Evolutionary conservation across 2,329 filamentous ascomycete genomes (phyloP).

Genomic region (Zymoseptoria brevis): DNA sequence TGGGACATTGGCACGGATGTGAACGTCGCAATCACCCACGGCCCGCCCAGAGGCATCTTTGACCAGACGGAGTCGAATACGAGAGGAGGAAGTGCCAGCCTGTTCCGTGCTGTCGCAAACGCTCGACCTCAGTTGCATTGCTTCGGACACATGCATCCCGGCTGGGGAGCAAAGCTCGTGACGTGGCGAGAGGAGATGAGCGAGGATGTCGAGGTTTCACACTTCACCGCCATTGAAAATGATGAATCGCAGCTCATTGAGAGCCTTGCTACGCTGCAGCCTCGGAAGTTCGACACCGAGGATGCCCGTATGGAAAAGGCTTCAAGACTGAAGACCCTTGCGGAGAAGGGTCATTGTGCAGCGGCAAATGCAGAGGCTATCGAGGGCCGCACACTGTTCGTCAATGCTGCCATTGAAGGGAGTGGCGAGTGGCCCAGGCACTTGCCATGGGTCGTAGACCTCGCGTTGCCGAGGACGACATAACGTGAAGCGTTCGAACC

Average conservation of each 20-base stretch:
- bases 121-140: constrained; percentile 49
- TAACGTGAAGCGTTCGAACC: too few relatives aligned
- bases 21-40: constrained; percentile 56
- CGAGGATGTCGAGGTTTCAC: constrained; percentile 15
- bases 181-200: constrained; percentile 31
- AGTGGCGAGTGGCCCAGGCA: constrained; percentile 37
- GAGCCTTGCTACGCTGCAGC: constrained; percentile 24
- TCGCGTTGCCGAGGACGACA: constrained; percentile 33
- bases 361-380: constrained; percentile 18
- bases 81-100: constrained; percentile 48
- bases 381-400: constrained; percentile 48
- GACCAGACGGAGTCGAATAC: constrained; percentile 34
- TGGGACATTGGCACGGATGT: constrained; percentile 30
- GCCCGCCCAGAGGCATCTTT: constrained; percentile 46
- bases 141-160: constrained; percentile 57
- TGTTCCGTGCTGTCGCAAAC: constrained; percentile 45
- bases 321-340: constrained; percentile 15
- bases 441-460: constrained; percentile 47
- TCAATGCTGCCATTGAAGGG: constrained; percentile 52
- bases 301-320: constrained; percentile 15
- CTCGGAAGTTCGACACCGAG: constrained; percentile 12
- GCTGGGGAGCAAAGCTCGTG: constrained; percentile 39
- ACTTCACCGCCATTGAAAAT: constrained; percentile 43
- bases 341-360: constrained; percentile 23
- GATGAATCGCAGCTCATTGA: constrained; percentile 32